These are phyloP conservation scores for Recurvomyces mirabilis DNA, from an alignment of 495 filamentous ascomycete species.

Conservation along the genomic window DNA sequence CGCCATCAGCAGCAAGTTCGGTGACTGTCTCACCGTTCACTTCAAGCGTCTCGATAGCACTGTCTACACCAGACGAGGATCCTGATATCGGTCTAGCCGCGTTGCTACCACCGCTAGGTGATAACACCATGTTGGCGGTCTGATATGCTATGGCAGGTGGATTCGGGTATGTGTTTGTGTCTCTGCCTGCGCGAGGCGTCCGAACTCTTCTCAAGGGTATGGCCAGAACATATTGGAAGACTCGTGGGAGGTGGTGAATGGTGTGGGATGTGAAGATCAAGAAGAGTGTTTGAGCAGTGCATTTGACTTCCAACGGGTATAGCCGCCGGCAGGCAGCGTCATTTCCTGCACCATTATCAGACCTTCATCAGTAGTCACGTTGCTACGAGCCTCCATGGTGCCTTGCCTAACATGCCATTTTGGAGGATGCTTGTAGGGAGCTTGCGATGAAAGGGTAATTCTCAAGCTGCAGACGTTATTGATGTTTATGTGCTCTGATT, in stretches of 20 bases:
- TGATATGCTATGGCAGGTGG: too few relatives aligned
- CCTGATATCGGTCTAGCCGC: neutral
- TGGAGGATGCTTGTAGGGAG: too few relatives aligned
- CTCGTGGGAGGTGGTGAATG: neutral
- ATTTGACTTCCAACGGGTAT: too few relatives aligned
- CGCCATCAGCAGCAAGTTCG: conserved; percentile 39
- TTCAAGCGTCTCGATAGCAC: neutral
- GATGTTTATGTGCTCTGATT: too few relatives aligned
- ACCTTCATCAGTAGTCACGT: too few relatives aligned
- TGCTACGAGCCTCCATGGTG: too few relatives aligned
- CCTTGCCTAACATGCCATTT: too few relatives aligned
- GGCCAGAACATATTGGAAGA: conserved; percentile 20
- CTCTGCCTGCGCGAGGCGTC: neutral
- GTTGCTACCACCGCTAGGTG: neutral
- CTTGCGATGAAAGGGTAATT: too few relatives aligned
- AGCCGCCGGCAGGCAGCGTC: too few relatives aligned
- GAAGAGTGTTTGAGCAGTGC: too few relatives aligned
- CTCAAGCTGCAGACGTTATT: too few relatives aligned
- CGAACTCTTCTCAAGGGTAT: conserved; percentile 12
- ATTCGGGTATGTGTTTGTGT: neutral
- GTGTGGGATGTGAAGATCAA: neutral
- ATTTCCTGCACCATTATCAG: too few relatives aligned
- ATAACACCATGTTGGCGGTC: neutral
- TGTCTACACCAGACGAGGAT: neutral
- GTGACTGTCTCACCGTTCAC: neutral